Conservation (phyloP, 116 monocot genomes). For the Iris pallida region DNA sequence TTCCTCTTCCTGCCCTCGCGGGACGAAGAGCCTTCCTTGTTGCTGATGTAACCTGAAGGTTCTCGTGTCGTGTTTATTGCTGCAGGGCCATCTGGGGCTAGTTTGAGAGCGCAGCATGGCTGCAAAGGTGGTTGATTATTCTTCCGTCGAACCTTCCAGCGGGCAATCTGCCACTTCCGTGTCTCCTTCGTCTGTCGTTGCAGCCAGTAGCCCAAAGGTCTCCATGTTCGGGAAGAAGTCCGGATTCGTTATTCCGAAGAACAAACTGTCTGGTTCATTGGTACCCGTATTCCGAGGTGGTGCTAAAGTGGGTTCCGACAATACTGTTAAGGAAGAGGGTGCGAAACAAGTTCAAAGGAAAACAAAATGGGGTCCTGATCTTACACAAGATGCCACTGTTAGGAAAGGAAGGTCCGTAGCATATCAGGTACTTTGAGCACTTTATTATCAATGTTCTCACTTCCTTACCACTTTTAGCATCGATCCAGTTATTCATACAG, state of each 20-base stretch:
- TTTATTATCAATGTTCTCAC: background rate
- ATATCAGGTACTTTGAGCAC: constrained; percentile 65
- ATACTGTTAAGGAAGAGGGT: constrained; percentile 46
- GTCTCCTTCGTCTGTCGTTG: constrained; percentile 20
- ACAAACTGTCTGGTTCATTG: constrained; percentile 91
- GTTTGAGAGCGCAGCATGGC: constrained; percentile 31
- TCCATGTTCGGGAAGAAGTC: constrained; percentile 73
- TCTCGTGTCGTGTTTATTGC: too few species aligned
- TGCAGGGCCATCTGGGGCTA: too few species aligned
- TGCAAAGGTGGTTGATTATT: constrained; percentile 50
- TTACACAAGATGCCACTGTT: constrained; percentile 72
- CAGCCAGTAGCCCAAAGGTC: constrained; percentile 54
- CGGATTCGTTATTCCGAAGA: constrained; percentile 97
- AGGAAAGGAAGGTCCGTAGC: constrained; percentile 77
- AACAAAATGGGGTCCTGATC: constrained; percentile 87
- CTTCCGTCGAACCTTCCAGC: constrained; percentile 29
- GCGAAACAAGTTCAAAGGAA: constrained; percentile 64
- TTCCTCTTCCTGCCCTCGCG: too few species aligned
- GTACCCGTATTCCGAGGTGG: constrained; percentile 57
- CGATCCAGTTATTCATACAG: background rate
- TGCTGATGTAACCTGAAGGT: too few species aligned
- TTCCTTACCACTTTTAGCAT: background rate
- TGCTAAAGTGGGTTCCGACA: constrained; percentile 42
- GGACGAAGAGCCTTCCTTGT: too few species aligned
- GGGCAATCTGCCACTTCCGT: constrained; percentile 21